Evolutionary conservation across 148 eudicot genomes (phyloP).

Genomic region (Rhododendron simsii): DNA sequence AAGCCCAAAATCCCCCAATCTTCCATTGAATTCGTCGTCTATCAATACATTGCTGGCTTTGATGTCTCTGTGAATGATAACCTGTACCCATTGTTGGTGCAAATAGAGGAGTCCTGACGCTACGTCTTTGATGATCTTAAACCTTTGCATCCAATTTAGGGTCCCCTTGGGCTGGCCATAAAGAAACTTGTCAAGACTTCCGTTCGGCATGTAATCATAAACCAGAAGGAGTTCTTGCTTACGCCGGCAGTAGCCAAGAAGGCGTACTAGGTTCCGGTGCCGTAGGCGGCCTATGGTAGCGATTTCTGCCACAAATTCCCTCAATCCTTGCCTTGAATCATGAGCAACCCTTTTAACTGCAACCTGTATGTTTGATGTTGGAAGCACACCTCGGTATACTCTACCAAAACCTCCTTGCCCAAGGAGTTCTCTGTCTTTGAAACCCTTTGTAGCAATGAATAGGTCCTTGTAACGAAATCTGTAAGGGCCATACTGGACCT

Average conservation of each 20-base stretch:
- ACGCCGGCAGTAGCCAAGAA: conserved; percentile 7
- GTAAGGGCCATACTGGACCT: conserved; percentile 6
- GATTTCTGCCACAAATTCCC: conserved; percentile 12
- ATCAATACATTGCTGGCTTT: not conserved
- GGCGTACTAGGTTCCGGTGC: not conserved
- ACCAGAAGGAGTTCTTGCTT: conserved; percentile 1
- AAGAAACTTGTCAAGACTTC: conserved; percentile 1
- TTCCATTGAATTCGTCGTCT: not conserved
- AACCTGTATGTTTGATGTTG: not conserved
- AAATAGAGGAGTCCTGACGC: not conserved
- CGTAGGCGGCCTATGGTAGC: conserved; percentile 2
- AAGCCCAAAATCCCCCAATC: conserved; percentile 10
- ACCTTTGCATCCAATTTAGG: not conserved
- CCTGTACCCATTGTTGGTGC: conserved; percentile 1
- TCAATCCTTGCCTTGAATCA: conserved; percentile 1
- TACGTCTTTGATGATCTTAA: conserved; percentile 5
- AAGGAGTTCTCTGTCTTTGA: not conserved
- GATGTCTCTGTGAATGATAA: conserved; percentile 7
- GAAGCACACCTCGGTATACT: not conserved
- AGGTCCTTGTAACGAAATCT: not conserved
- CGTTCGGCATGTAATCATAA: not conserved
- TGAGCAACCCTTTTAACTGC: not conserved
- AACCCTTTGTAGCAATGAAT: not conserved
- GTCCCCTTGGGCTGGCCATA: not conserved
- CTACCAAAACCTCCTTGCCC: conserved; percentile 5